These are phyloP conservation scores for Periconia sp. DNA, from an alignment of 2,329 filamentous ascomycete species.

Conservation along the genomic window DNA sequence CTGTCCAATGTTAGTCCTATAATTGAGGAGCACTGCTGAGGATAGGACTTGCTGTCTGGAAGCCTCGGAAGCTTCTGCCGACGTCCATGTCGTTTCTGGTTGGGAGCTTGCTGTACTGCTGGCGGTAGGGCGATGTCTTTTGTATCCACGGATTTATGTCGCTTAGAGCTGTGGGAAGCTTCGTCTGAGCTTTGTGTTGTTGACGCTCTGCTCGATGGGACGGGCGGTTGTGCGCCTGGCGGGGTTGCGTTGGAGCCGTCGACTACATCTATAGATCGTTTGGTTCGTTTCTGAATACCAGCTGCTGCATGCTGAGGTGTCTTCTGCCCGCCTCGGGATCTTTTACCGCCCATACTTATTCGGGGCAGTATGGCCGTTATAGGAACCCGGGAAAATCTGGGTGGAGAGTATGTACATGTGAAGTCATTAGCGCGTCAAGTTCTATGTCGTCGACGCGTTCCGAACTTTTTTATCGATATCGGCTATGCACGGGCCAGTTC, in stretches of 20 bases:
- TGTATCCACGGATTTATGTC: conserved; percentile 6
- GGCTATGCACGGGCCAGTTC: conserved; percentile 5
- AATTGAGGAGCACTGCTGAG: background rate
- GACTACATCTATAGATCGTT: too few relatives aligned
- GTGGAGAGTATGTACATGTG: too few relatives aligned
- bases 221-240: conserved; percentile 18
- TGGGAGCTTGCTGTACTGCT: conserved; percentile 3
- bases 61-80: conserved; percentile 25
- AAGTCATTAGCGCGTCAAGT: background rate
- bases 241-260: conserved; percentile 22
- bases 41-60: conserved; percentile 25
- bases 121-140: conserved; percentile 7
- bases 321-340: conserved; percentile 27
- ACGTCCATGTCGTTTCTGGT: conserved; percentile 6
- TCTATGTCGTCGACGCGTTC: conserved; percentile 11
- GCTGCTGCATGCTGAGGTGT: conserved; percentile 19
- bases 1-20: conserved; percentile 31
- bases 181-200: conserved; percentile 2
- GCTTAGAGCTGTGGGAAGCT: too few relatives aligned
- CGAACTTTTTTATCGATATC: conserved; percentile 26
- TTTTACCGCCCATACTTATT: conserved; percentile 27
- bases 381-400: background rate
- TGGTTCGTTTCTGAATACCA: too few relatives aligned
- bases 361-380: background rate
- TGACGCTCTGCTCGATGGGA: conserved; percentile 15